Conservation (phyloP, 768 basidiomycete species). For the Lactifluus volemus region DNA sequence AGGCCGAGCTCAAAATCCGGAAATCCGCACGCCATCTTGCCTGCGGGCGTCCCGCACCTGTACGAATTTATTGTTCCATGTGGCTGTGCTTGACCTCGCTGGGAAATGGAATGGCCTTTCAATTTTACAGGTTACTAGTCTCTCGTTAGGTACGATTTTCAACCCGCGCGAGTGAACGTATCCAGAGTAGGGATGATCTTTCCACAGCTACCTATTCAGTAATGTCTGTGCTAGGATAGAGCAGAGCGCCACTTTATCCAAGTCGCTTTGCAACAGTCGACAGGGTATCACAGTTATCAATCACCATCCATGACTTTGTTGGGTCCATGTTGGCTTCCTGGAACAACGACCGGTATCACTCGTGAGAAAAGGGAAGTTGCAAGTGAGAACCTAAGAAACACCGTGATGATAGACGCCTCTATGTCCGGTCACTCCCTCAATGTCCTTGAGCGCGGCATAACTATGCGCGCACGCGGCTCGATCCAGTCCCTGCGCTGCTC, state of each 20-base stretch:
- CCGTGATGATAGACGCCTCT: neutral
- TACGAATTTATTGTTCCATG: conserved; percentile 21
- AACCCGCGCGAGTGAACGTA: no score
- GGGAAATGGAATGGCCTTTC: no score
- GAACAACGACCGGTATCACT: conserved; percentile 3
- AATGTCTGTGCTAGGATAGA: no score
- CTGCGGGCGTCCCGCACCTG: conserved; percentile 28
- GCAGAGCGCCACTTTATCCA: no score
- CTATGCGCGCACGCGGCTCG: conserved; percentile 5
- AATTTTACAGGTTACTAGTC: no score
- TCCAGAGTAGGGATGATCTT: no score
- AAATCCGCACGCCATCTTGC: conserved; percentile 28
- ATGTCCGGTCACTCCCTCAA: neutral
- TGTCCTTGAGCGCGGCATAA: neutral
- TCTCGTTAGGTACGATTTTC: no score
- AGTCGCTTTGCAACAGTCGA: neutral
- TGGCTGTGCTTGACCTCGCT: no score
- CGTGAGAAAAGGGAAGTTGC: neutral
- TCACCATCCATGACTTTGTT: neutral
- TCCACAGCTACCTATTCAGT: no score
- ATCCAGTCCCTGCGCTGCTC: conserved; percentile 7
- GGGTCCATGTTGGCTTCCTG: neutral
- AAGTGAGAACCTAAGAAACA: conserved; percentile 11
- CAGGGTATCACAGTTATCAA: neutral
- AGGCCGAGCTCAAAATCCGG: conserved; percentile 56